A percentile compares a stretch with the other conserved stretches of the same genome.
Evolutionary conservation across 228 moss, liverwort and hornwort genomes (phyloP).

Genomic region (Sphagnum fallax): DNA sequence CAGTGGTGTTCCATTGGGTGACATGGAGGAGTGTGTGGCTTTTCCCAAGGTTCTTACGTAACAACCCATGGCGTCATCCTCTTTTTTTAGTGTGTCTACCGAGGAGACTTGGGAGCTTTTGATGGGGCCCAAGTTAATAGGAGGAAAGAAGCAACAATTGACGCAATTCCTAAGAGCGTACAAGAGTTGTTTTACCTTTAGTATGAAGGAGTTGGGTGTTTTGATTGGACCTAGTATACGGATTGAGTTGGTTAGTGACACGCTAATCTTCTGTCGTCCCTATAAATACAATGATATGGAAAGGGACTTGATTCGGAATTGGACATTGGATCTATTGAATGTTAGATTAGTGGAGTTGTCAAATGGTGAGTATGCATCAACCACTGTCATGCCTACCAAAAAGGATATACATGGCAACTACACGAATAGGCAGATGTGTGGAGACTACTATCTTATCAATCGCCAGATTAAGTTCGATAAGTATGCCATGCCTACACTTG

Average conservation of each 20-base stretch:
- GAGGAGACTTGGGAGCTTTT: neutral
- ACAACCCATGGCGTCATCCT: neutral
- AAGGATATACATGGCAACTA: neutral
- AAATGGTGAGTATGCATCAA: neutral
- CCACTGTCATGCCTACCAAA: neutral
- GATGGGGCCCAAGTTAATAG: neutral
- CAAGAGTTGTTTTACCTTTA: slow-evolving; percentile 4
- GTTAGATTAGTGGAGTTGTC: neutral
- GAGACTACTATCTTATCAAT: slow-evolving; percentile 7
- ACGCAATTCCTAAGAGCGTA: neutral
- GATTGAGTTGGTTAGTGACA: neutral
- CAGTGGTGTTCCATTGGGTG: no score
- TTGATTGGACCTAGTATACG: neutral
- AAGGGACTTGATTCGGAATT: neutral
- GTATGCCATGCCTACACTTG: slow-evolving; percentile 3
- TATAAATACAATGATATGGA: slow-evolving; percentile 4
- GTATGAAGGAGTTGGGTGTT: neutral
- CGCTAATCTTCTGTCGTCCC: neutral
- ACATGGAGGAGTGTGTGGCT: no score
- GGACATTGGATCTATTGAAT: neutral
- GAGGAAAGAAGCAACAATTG: neutral
- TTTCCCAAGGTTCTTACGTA: neutral
- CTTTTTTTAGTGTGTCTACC: neutral
- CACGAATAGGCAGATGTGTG: neutral
- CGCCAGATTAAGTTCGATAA: neutral